These are phyloP conservation scores for Tulasnella sp. DNA, from an alignment of 768 basidiomycete genomes.

Conservation along the genomic window DNA sequence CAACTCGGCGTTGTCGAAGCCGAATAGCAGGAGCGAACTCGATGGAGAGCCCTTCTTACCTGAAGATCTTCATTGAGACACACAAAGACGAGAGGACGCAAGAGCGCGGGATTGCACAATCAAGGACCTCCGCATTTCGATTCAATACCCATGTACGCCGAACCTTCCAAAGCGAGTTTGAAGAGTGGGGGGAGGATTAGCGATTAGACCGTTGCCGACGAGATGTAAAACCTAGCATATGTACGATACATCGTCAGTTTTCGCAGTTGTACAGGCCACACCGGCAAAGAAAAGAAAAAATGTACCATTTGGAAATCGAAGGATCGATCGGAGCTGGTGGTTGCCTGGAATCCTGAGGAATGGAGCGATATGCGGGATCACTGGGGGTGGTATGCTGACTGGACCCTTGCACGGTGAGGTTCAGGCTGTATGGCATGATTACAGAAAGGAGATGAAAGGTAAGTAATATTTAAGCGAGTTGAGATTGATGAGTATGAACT, in stretches of 20 bases:
- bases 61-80: no score
- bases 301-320: constrained; percentile 71
- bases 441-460: no score
- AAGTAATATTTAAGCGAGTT: constrained; percentile 11
- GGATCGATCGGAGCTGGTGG: constrained; percentile 84
- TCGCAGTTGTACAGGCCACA: background rate
- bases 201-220: constrained; percentile 63
- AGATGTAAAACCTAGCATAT: constrained; percentile 61
- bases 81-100: no score
- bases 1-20: constrained; percentile 36
- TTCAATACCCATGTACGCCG: no score
- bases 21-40: no score
- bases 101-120: no score
- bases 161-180: no score
- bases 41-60: no score
- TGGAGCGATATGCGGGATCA: constrained; percentile 48
- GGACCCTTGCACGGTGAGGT: constrained; percentile 64
- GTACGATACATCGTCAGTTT: background rate
- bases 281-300: background rate
- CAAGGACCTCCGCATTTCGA: no score
- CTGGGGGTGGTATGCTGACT: constrained; percentile 52
- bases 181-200: background rate
- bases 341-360: constrained; percentile 73
- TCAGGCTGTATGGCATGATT: constrained; percentile 52
- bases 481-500: background rate